These are phyloP conservation scores for Sporisorium reilianum DNA, from an alignment of 1,284 basidiomycete genomes.

Conservation along the genomic window DNA sequence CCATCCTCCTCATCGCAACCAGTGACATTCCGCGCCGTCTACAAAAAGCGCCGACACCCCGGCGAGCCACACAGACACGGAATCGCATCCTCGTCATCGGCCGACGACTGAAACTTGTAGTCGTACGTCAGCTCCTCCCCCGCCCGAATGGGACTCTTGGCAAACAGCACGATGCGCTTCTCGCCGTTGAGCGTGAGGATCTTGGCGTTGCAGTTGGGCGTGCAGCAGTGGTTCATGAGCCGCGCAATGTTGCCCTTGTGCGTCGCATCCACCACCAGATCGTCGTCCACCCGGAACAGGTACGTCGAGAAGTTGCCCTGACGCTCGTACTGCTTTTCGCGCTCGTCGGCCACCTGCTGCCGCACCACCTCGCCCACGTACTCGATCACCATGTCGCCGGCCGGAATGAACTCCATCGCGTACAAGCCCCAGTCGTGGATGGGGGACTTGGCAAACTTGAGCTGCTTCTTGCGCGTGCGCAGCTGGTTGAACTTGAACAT, in stretches of 20 bases:
- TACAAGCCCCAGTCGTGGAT: constrained; percentile 96
- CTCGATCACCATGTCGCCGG: constrained; percentile 99
- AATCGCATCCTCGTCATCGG: constrained; percentile 68
- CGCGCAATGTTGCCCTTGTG: constrained; percentile 92
- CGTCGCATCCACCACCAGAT: constrained; percentile 86
- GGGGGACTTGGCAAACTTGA: constrained; percentile 92
- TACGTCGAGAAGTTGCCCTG: constrained; percentile 68
- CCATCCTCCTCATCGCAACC: neutral
- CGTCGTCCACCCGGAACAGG: constrained; percentile 71
- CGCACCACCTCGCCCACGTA: constrained; percentile 98
- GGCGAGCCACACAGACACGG: constrained; percentile 71
- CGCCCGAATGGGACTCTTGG: constrained; percentile 92
- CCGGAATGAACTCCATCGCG: constrained; percentile 77
- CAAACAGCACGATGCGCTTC: constrained; percentile 98
- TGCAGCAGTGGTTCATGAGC: constrained; percentile 82
- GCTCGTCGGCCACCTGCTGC: constrained; percentile 93
- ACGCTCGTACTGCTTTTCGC: constrained; percentile 91
- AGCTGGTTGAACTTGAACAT: constrained; percentile 97
- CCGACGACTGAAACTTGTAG: constrained; percentile 69
- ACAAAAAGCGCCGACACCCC: constrained; percentile 67
- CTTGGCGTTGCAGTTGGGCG: constrained; percentile 96
- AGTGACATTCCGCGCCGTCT: neutral
- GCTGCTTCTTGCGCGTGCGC: constrained; percentile 95
- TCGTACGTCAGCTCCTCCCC: constrained; percentile 70
- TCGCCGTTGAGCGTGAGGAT: constrained; percentile 98